These are phyloP conservation scores for Pleurotus cornucopiae DNA, from an alignment of 768 basidiomycete genomes.

Conservation along the genomic window DNA sequence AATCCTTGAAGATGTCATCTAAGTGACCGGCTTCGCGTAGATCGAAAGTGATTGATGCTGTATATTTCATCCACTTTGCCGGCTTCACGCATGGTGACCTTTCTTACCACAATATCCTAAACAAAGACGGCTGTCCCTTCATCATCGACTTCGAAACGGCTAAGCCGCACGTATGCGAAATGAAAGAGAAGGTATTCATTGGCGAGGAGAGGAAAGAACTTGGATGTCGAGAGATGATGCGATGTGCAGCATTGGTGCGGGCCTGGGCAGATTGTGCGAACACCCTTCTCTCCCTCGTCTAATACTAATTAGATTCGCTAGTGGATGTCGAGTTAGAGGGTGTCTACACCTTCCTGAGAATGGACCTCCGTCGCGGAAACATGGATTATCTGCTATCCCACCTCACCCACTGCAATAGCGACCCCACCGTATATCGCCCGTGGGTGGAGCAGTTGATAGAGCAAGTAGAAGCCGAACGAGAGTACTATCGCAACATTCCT, in stretches of 20 bases:
- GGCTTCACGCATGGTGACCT: neutral
- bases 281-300: neutral
- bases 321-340: neutral
- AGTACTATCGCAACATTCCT: neutral
- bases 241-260: neutral
- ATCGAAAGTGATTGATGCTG: neutral
- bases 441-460: neutral
- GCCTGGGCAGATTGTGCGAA: neutral
- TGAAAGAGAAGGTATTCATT: neutral
- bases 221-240: neutral
- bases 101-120: neutral
- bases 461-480: neutral
- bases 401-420: neutral
- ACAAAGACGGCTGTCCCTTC: neutral
- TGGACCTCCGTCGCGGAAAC: neutral
- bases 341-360: neutral
- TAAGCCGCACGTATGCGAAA: neutral
- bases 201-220: neutral
- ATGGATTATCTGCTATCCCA: neutral
- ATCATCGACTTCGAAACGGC: neutral
- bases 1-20: neutral
- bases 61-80: neutral
- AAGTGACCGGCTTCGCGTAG: neutral
- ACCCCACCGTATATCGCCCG: neutral
- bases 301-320: neutral